Evolutionary conservation across 768 basidiomycete genomes (phyloP).

Genomic region (Glaciozyma antarctica): DNA sequence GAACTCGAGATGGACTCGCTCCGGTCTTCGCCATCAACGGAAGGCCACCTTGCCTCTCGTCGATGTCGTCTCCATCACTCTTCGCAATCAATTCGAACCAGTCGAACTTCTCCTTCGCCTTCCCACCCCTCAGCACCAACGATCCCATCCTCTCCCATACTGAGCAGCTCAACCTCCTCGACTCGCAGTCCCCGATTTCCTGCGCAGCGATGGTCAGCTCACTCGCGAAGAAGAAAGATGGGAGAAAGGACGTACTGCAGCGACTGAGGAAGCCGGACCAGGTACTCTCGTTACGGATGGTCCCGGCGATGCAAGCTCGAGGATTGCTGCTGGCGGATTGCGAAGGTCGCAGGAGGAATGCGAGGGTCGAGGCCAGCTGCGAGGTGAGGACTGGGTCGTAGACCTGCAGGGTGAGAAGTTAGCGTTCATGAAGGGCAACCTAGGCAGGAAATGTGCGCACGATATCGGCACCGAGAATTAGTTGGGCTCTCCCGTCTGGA

Average conservation of each 20-base stretch:
- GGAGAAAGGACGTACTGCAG: slow-evolving; percentile 11
- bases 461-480: slow-evolving; percentile 27
- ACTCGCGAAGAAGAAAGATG: not conserved
- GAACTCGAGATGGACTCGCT: too few species aligned
- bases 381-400: slow-evolving; percentile 19
- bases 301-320: slow-evolving; percentile 23
- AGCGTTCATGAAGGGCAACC: too few species aligned
- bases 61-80: not conserved
- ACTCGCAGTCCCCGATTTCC: not conserved
- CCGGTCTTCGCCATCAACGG: too few species aligned
- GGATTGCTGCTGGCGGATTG: not conserved
- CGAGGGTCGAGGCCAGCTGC: slow-evolving; percentile 5
- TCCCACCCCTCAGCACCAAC: slow-evolving; percentile 28
- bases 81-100: slow-evolving; percentile 7
- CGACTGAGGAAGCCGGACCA: slow-evolving; percentile 13
- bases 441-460: not conserved
- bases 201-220: not conserved
- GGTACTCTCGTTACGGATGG: slow-evolving; percentile 21
- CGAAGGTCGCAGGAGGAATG: slow-evolving; percentile 4
- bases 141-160: slow-evolving; percentile 2
- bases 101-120: slow-evolving; percentile 21
- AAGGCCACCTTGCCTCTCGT: too few species aligned
- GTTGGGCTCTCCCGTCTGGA: not conserved
- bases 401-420: slow-evolving; percentile 5
- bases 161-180: slow-evolving; percentile 1